Evolutionary conservation across 2,329 filamentous ascomycete genomes (phyloP).

Genomic region (Xylaria hypoxylon): DNA sequence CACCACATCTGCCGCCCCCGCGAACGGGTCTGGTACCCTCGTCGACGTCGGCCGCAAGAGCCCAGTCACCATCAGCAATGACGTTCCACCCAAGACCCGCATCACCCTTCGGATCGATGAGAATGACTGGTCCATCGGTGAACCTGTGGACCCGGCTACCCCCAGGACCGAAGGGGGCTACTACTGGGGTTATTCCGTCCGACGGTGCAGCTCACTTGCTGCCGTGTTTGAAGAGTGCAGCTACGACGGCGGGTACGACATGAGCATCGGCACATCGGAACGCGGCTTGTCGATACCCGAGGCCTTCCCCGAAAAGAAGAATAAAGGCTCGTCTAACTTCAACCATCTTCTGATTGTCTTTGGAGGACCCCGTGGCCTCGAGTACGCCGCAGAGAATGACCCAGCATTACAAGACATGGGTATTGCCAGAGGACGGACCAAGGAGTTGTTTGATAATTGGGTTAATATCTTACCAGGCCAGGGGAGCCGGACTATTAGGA

Average conservation of each 20-base stretch:
- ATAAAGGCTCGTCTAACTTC: conserved; percentile 58
- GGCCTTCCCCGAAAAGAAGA: conserved; percentile 59
- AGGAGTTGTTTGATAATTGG: conserved; percentile 85
- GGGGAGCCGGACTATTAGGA: conserved; percentile 83
- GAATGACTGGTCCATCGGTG: conserved; percentile 59
- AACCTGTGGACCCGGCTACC: conserved; percentile 73
- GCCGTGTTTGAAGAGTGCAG: conserved; percentile 81
- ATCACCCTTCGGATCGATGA: conserved; percentile 76
- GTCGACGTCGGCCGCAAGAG: conserved; percentile 69
- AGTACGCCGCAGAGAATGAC: conserved; percentile 76
- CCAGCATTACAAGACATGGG: conserved; percentile 68
- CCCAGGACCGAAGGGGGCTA: conserved; percentile 82
- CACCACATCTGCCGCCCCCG: conserved; percentile 62
- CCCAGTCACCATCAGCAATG: conserved; percentile 66
- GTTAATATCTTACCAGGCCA: conserved; percentile 83
- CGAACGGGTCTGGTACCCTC: conserved; percentile 61
- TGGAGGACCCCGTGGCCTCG: conserved; percentile 82
- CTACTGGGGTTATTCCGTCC: conserved; percentile 86
- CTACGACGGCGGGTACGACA: conserved; percentile 81
- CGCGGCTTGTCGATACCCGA: conserved; percentile 68
- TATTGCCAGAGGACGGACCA: conserved; percentile 72
- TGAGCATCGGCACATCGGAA: conserved; percentile 87
- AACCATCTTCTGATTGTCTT: conserved; percentile 83
- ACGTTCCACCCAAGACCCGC: conserved; percentile 76
- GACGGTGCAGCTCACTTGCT: conserved; percentile 74